phyloP scores from a whole-genome alignment of 2,329 filamentous ascomycete genomes.

The Ceratocystis alfenasii region DNA sequence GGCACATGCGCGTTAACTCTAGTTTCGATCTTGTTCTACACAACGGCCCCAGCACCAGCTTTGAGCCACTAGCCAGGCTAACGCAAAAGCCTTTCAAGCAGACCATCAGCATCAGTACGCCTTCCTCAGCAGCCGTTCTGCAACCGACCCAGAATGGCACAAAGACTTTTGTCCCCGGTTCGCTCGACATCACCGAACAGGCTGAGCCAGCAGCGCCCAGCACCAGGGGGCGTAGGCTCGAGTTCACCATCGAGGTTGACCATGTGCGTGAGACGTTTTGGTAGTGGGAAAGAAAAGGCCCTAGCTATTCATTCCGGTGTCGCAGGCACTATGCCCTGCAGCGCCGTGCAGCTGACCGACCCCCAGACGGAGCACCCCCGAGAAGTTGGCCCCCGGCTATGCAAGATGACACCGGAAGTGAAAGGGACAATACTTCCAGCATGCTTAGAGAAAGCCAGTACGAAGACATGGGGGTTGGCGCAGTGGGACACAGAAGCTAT shows the following conservation, averaged over 20 bases:
- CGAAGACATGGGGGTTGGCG: constrained; percentile 34
- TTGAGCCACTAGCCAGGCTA: constrained; percentile 14
- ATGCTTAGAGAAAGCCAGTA: constrained; percentile 24
- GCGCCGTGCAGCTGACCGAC: constrained; percentile 26
- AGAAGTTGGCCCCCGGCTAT: neutral
- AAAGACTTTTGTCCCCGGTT: neutral
- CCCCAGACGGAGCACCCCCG: constrained; percentile 12
- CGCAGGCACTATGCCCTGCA: constrained; percentile 34
- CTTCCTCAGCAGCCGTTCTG: neutral
- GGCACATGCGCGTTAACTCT: constrained; percentile 4
- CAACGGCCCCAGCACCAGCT: neutral
- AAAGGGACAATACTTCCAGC: neutral
- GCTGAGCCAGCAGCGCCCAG: neutral
- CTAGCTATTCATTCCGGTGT: constrained; percentile 27
- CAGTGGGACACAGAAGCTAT: constrained; percentile 28
- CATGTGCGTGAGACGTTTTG: constrained; percentile 31
- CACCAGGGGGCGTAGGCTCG: constrained; percentile 25
- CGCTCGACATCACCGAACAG: too few species aligned
- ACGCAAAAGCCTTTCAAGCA: neutral
- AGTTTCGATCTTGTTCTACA: constrained; percentile 13
- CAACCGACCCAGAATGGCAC: neutral
- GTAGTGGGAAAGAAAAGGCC: constrained; percentile 33
- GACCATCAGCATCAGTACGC: constrained; percentile 20
- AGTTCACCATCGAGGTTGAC: constrained; percentile 30
- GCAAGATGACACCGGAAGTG: neutral